phyloP scores from a whole-genome alignment of 2,329 filamentous ascomycete genomes.

The Pyrenochaeta sp. region DNA sequence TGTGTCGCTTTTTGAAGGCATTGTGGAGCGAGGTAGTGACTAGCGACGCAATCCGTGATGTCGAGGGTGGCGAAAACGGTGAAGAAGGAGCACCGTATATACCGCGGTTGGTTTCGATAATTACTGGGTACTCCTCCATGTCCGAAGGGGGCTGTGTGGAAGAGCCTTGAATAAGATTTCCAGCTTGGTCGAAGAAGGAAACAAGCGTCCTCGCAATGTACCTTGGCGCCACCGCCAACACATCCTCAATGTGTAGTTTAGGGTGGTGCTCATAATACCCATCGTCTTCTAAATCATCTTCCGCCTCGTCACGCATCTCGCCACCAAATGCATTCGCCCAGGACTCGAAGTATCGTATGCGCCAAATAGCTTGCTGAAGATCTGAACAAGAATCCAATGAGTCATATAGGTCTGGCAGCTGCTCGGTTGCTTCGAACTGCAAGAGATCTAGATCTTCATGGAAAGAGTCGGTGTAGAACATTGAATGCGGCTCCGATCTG shows the following conservation, averaged over 20 bases:
- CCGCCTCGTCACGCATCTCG: background rate
- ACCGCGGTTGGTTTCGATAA: conserved; percentile 30
- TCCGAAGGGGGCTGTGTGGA: conserved; percentile 11
- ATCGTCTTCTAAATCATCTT: background rate
- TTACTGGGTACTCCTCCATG: conserved; percentile 14
- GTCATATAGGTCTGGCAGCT: conserved; percentile 14
- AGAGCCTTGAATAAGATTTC: conserved; percentile 22
- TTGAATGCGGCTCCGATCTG: background rate
- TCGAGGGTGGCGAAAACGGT: conserved; percentile 18
- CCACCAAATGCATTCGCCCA: conserved; percentile 18
- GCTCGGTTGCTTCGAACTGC: conserved; percentile 7
- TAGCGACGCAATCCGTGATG: conserved; percentile 22
- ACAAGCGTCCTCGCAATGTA: conserved; percentile 29
- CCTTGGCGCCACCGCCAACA: conserved; percentile 5
- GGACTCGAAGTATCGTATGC: conserved; percentile 25
- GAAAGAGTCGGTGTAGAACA: background rate
- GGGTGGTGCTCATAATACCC: conserved; percentile 23
- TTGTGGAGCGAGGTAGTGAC: conserved; percentile 22
- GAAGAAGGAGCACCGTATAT: conserved; percentile 24
- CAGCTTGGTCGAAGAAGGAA: conserved; percentile 33
- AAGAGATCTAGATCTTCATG: conserved; percentile 1
- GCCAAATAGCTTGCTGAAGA: conserved; percentile 22
- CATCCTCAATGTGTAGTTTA: background rate
- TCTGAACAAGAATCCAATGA: conserved; percentile 12
- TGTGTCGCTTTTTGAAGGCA: conserved; percentile 15